Evolutionary conservation across 108 stramenopile species (phyloP).

Genomic region (Mediolabrus comicus): DNA sequence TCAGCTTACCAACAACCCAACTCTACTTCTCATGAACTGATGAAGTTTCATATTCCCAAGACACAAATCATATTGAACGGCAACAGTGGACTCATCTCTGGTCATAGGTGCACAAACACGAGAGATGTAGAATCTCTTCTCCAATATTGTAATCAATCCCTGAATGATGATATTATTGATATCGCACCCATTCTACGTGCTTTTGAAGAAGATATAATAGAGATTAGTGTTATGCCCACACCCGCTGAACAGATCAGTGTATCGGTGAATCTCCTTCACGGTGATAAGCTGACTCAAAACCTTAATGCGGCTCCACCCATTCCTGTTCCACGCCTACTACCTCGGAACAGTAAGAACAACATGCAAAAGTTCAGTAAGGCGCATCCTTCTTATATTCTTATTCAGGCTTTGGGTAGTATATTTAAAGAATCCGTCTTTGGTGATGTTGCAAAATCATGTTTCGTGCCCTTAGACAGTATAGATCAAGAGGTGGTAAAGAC

Average conservation of each 20-base stretch:
- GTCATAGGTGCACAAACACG: neutral
- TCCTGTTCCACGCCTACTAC: neutral
- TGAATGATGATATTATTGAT: neutral
- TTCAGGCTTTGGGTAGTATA: constrained; percentile 11
- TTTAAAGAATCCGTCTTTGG: constrained; percentile 20
- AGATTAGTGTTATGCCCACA: neutral
- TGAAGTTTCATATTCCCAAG: neutral
- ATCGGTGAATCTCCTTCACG: neutral
- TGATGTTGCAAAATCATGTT: constrained; percentile 17
- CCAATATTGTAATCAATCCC: neutral
- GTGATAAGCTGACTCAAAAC: neutral
- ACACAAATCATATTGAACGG: neutral
- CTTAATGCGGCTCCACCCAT: neutral
- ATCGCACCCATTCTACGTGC: neutral
- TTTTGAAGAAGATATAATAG: neutral
- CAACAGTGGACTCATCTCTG: neutral
- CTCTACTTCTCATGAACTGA: neutral
- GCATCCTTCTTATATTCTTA: constrained; percentile 7
- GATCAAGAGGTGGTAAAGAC: neutral
- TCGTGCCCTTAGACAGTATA: neutral
- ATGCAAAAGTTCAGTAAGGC: neutral
- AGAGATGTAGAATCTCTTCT: neutral
- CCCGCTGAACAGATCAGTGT: neutral
- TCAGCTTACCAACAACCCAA: neutral
- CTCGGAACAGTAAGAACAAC: neutral